These are phyloP conservation scores for Endothia cerciana DNA, from an alignment of 2,329 filamentous ascomycete species.

Conservation along the genomic window DNA sequence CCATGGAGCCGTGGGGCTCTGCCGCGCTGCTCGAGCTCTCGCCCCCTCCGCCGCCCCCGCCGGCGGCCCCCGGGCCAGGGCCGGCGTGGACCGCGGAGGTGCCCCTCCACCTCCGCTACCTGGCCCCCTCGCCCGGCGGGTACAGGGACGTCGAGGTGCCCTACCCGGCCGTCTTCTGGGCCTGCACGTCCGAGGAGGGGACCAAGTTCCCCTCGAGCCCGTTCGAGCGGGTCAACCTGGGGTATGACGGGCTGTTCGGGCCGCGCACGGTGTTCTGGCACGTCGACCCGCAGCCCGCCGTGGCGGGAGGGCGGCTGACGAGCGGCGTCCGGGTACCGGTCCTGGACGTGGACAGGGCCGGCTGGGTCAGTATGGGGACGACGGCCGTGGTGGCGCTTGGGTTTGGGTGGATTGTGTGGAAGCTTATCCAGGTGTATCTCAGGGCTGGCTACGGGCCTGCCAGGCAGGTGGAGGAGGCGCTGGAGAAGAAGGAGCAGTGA, in stretches of 20 bases:
- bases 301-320: constrained; percentile 44
- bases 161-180: constrained; percentile 89
- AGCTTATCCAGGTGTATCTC: constrained; percentile 49
- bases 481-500: constrained; percentile 34
- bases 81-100: constrained; percentile 68
- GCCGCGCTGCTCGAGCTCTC: constrained; percentile 75
- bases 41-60: constrained; percentile 45
- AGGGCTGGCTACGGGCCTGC: constrained; percentile 39
- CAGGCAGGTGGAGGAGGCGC: constrained; percentile 27
- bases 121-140: constrained; percentile 63
- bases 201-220: constrained; percentile 76
- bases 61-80: constrained; percentile 34
- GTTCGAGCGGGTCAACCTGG: constrained; percentile 83
- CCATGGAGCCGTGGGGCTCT: constrained; percentile 77
- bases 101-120: constrained; percentile 85
- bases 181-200: constrained; percentile 70
- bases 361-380: constrained; percentile 60
- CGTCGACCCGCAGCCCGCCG: constrained; percentile 54
- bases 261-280: constrained; percentile 84
- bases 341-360: constrained; percentile 55
- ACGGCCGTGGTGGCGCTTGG: constrained; percentile 62
- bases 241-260: constrained; percentile 81
- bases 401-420: constrained; percentile 72
- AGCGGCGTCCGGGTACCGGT: constrained; percentile 68
- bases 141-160: constrained; percentile 64